Conservation (phyloP, 805 yeast species). For the Sugiyamaella qingdaonensis region DNA sequence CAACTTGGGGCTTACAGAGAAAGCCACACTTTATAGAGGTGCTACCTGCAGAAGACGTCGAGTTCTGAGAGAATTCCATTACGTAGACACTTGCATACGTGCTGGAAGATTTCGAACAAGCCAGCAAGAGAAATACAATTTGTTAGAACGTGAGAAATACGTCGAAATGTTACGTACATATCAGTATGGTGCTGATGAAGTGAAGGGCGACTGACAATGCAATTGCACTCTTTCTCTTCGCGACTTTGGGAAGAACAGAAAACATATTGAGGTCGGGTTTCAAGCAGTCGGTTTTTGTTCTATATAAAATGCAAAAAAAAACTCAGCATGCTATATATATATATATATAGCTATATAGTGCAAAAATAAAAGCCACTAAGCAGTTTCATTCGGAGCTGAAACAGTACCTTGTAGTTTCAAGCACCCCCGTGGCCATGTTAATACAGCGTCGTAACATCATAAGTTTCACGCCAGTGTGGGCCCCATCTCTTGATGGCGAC, state of each 20-base stretch:
- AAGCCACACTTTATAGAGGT: not conserved
- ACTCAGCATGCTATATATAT: not conserved
- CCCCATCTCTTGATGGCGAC: slow-evolving; percentile 39
- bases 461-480: slow-evolving; percentile 37
- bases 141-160: not conserved
- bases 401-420: not conserved
- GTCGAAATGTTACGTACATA: not conserved
- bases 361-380: not conserved
- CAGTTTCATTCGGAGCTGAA: not conserved
- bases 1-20: not conserved
- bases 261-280: not conserved
- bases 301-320: not conserved
- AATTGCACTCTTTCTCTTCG: not conserved
- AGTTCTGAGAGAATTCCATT: slow-evolving; percentile 18
- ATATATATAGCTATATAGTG: not conserved
- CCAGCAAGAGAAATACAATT: slow-evolving; percentile 18
- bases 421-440: not conserved
- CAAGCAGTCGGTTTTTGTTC: too few relatives aligned
- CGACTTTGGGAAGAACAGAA: not conserved
- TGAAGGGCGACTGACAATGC: not conserved
- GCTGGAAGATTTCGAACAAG: slow-evolving; percentile 11
- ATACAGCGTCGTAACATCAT: slow-evolving; percentile 39
- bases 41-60: not conserved
- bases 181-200: slow-evolving; percentile 7
- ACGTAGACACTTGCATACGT: slow-evolving; percentile 19